phyloP scores from a whole-genome alignment of 2,329 filamentous ascomycete species.

The Pezicula rhizophila region DNA sequence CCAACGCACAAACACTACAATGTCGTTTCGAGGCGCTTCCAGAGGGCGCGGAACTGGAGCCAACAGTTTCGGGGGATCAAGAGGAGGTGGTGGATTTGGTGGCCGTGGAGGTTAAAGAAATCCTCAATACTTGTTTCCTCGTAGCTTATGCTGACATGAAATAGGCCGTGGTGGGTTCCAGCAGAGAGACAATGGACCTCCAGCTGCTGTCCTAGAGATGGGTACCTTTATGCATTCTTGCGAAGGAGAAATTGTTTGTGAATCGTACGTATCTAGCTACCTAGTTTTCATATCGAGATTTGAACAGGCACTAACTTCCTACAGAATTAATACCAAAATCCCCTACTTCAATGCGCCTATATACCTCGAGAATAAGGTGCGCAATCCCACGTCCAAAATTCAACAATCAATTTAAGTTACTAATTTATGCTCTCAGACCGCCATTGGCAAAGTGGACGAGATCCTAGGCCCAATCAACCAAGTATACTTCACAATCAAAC shows the following conservation, averaged over 20 bases:
- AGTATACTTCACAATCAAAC: conserved; percentile 98
- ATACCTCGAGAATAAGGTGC: conserved; percentile 95
- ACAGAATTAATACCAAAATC: conserved; percentile 76
- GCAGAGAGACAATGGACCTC: conserved; percentile 55
- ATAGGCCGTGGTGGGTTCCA: conserved; percentile 57
- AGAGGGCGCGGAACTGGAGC: conserved; percentile 43
- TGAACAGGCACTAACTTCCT: too few species aligned
- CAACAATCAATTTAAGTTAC: not conserved
- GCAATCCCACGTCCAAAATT: conserved; percentile 8
- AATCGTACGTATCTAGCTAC: conserved; percentile 41
- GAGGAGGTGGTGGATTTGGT: conserved; percentile 39
- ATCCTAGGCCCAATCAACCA: conserved; percentile 96
- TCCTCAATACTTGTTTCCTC: not conserved
- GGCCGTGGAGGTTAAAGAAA: conserved; percentile 40
- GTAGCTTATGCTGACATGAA: conserved; percentile 14
- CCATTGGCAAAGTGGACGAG: conserved; percentile 96
- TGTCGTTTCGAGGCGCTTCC: conserved; percentile 51
- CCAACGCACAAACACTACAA: conserved; percentile 33
- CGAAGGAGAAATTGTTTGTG: conserved; percentile 97
- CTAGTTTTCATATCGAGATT: too few species aligned
- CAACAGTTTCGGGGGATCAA: conserved; percentile 29
- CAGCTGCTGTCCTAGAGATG: conserved; percentile 72
- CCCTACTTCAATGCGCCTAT: conserved; percentile 99
- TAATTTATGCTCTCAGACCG: conserved; percentile 45
- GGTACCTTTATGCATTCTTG: conserved; percentile 89